Evolutionary conservation across 495 filamentous ascomycete genomes (phyloP), one percentile per base, ranked within the genome.

Genomic region (Aspergillus wentii): DNA sequence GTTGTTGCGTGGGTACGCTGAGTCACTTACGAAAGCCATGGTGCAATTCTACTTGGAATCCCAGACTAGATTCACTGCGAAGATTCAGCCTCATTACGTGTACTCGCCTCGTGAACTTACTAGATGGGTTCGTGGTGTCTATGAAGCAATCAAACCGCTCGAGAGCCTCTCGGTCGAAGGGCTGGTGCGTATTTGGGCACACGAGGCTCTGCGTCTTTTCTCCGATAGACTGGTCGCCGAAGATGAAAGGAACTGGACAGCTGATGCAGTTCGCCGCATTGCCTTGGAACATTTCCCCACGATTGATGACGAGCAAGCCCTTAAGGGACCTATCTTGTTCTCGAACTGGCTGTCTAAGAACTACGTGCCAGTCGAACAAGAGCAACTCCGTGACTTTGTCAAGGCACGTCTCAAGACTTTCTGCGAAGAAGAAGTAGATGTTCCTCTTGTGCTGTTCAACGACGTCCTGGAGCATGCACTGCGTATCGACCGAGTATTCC

Each of bases 271-370:
- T 33, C 76, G 78, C 18, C 74, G 86, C 17, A 86, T 96, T 61
- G 92, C 92, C 8, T 59, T 92, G 31, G 86, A 95, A 33, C 76
- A 87, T 54, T 99, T 99, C 76, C 92, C 91, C 1, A 91, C 76
- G 14, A 90, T 97, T 46, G 85, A 96, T 44, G 82, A 94, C 33
- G 67, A 81, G 20, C 84, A 85, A 51, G 89, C 94, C 21, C 74
- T 99, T n/a, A 85, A 86, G 49, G 86, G 86, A 1, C 92, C 92
- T 3, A 97, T 99, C 34, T 66, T 99, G 19, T 99, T 90, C 71
- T 99, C 92, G 6, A 99, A 97, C 61, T 99, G 92, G 92, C 76
- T 97, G n/a, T 96, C 91, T 16, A 97, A 94, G 76, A 82, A 99
- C 57, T 99, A 99, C 53, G 80, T 97, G 16, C 89, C 92, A 16